Base-by-base conservation (phyloP, 2,329 filamentous ascomycete species). In the Colletotrichum horii region DNA sequence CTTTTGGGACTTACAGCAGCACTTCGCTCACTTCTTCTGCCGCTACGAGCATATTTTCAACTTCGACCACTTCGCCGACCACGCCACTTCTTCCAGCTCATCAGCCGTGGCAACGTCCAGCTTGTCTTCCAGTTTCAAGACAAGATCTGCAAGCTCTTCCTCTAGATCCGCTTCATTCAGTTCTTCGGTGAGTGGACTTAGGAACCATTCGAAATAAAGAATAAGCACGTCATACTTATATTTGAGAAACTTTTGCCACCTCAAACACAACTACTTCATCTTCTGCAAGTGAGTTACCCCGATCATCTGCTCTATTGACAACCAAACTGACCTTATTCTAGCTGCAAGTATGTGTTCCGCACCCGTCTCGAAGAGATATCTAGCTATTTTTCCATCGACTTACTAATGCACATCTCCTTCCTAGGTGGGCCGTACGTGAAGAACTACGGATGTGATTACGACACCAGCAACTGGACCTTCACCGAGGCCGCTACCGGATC, bases 1-100 rank as follows among this genome's bases (percentile, higher is more conserved):
- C 14, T 55, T 14, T n/a, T 14, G 24, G 43, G 11, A 26, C 43
- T 58, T 9, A 3, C 8, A 58, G 55, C 55, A 30, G 24, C n/a
- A 34, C 26, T 16, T 14, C n/a, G 1, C 43, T 22, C n/a, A 22
- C 43, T 22, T 52, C 43, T 52, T 8, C 6, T 8, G 43, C 43
- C n/a, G 6, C 2, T 52, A 52, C 12, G 8, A 52, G n/a, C 43
- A 22, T 0, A 0, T 0, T 52, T n/a, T 52, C n/a, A 12, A 52
- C 6, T n/a, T 24, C 1, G 4, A 52, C 4, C n/a, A 52, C n/a
- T 1, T 2, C 12, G 11, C n/a, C 0, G 12, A 22, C 12, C n/a
- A 52, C 12, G n/a, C 14, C 38, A 24, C 26, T 4, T 8, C 64
- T 8, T 56, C 22, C 11, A 52, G 43, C 19, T 52, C 43, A 15